These are phyloP conservation scores for Nicotiana sylvestris DNA, from an alignment of 257 asterid genomes.

Conservation along the genomic window DNA sequence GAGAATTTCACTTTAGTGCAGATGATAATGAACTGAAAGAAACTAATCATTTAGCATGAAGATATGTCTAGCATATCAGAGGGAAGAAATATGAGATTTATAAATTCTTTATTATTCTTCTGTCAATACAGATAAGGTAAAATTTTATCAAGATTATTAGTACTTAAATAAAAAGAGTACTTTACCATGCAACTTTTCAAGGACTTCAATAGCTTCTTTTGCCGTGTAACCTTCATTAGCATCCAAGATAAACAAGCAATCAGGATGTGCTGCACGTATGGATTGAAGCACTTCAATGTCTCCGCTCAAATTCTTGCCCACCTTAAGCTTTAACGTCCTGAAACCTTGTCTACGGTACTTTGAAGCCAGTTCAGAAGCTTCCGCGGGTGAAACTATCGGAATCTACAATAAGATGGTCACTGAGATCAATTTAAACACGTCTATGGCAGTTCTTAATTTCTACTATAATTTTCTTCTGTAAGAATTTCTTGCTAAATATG, in stretches of 20 bases:
- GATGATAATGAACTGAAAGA: not conserved
- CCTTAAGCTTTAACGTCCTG: slow-evolving; percentile 79
- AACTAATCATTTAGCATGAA: not conserved
- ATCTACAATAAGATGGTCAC: slow-evolving; percentile 40
- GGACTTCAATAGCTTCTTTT: slow-evolving; percentile 76
- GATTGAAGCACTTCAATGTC: slow-evolving; percentile 86
- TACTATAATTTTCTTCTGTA: not conserved
- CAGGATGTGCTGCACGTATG: slow-evolving; percentile 69
- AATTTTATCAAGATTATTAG: not conserved
- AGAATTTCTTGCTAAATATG: not conserved
- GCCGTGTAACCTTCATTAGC: slow-evolving; percentile 89
- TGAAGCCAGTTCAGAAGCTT: slow-evolving; percentile 80
- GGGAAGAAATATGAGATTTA: not conserved
- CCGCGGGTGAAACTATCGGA: slow-evolving; percentile 73
- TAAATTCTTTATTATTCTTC: not conserved
- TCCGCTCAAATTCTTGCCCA: slow-evolving; percentile 60
- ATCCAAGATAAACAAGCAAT: slow-evolving; percentile 76
- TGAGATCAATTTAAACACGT: not conserved
- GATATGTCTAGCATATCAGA: not conserved
- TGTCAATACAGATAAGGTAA: not conserved
- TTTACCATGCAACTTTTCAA: slow-evolving; percentile 67
- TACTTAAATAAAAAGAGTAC: not conserved
- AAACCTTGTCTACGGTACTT: slow-evolving; percentile 60
- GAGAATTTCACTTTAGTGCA: not conserved
- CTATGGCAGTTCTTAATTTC: not conserved